Conservation (phyloP, 192 early-diverging fungal genomes). For the Piromyces sp. region DNA sequence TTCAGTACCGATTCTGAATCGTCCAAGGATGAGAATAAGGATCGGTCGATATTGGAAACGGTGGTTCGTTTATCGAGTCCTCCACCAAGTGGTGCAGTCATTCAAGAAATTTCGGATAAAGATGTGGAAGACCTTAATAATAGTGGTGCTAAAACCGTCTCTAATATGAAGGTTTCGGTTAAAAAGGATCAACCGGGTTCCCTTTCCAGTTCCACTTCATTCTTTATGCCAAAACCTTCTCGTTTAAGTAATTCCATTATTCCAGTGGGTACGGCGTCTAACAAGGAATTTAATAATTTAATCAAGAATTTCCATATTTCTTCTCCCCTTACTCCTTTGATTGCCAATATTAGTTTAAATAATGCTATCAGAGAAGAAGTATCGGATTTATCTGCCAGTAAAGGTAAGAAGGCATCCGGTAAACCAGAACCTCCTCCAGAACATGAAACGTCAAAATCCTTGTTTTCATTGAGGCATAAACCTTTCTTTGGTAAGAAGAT, state of each 20-base stretch:
- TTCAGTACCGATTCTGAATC: too few species aligned
- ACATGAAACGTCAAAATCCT: background rate
- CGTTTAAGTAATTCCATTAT: background rate
- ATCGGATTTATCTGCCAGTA: background rate
- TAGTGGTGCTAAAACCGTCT: too few species aligned
- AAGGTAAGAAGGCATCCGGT: too few species aligned
- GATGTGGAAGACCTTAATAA: too few species aligned
- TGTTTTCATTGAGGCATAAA: background rate
- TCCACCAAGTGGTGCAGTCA: too few species aligned
- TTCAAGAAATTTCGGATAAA: too few species aligned
- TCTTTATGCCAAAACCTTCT: background rate
- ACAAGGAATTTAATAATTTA: background rate
- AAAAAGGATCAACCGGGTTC: too few species aligned
- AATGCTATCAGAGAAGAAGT: background rate
- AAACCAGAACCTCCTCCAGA: too few species aligned
- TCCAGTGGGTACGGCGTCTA: background rate
- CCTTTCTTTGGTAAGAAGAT: background rate
- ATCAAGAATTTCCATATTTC: background rate
- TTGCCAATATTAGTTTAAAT: background rate
- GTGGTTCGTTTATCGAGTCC: too few species aligned
- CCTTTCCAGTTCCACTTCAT: background rate
- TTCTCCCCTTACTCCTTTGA: background rate
- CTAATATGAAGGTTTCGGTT: background rate
- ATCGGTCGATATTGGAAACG: too few species aligned
- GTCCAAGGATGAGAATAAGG: too few species aligned